Conservation (phyloP, 179 eudicot species). For the Actinidia arguta region DNA sequence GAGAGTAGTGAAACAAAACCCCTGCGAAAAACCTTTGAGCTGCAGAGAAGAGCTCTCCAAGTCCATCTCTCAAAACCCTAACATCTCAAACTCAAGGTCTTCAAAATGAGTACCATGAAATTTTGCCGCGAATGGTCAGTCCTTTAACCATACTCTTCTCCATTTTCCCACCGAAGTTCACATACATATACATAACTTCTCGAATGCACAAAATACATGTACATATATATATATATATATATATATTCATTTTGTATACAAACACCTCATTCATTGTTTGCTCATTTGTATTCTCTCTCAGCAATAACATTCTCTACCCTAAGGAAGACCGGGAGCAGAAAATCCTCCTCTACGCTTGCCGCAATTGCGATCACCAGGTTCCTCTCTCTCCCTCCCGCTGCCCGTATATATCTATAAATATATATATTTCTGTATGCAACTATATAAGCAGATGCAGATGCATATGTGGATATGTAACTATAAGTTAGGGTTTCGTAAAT, state of each 20-base stretch:
- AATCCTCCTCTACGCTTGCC: constrained; percentile 92
- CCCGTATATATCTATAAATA: neutral
- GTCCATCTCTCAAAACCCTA: neutral
- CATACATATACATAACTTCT: neutral
- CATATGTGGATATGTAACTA: neutral
- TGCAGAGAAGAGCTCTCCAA: neutral
- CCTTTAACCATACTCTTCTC: too few species aligned
- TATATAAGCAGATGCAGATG: neutral
- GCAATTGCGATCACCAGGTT: constrained; percentile 98
- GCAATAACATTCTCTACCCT: constrained; percentile 95
- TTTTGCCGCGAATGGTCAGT: constrained; percentile 97
- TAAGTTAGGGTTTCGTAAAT: constrained; percentile 25
- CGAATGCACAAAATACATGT: too few species aligned
- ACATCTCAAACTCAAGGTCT: neutral
- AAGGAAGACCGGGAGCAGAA: constrained; percentile 87
- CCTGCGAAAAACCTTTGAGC: neutral
- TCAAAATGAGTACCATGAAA: constrained; percentile 98
- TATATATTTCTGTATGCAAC: neutral
- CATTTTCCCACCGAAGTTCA: neutral
- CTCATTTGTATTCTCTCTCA: constrained; percentile 26
- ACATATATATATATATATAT: neutral
- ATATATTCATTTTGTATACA: neutral
- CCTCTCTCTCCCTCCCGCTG: constrained; percentile 6
- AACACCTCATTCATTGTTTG: neutral
- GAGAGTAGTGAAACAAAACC: neutral